Evolutionary conservation across 1,284 basidiomycete genomes (phyloP), one percentile per base, ranked within the genome.

Genomic region (Erythrobasidium hasegawianum): DNA sequence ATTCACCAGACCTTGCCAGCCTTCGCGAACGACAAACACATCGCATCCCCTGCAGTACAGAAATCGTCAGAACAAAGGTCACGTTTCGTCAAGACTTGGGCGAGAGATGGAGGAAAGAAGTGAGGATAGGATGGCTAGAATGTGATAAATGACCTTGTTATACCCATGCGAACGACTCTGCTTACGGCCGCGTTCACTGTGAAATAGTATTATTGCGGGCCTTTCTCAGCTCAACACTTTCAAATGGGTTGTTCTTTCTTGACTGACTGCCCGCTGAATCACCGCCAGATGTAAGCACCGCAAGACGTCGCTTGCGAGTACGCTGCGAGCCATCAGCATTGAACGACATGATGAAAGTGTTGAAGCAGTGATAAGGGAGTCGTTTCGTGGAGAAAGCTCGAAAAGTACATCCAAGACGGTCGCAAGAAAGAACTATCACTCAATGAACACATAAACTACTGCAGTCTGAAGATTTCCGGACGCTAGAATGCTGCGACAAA

Each of bases 281-380:
- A 74, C 96, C 95, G 67, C 95, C 96, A 0, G 89, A 92, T 1
- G 95, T 98, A 74, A 98, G 85, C 59, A 97, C 88, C 4, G 93
- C 94, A 75, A 94, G 82, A 80, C 38, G 29, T 27, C 26, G 54
- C 29, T 53, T 24, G 27, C 50, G 45, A 54, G 20, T 50, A 22
- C 20, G 13, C 27, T 39, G 24, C 54, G 43, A 40, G 18, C 45
- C 62, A 65, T 65, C 33, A 16, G 41, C 16, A 49, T 38, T 29
- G 56, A 64, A 64, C 7, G 54, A n/a, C 43, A 47, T 47, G 7
- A n/a, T 24, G n/a, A n/a, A n/a, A n/a, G n/a, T n/a, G n/a, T 47
- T n/a, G 22, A n/a, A 18, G 43, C n/a, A 18, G 14, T 14, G 43
- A n/a, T n/a, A 24, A 24, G n/a, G 14, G n/a, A n/a, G n/a, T n/a